Evolutionary conservation across 208 protist species (phyloP).

Genomic region (Leishmania lainsoni): DNA sequence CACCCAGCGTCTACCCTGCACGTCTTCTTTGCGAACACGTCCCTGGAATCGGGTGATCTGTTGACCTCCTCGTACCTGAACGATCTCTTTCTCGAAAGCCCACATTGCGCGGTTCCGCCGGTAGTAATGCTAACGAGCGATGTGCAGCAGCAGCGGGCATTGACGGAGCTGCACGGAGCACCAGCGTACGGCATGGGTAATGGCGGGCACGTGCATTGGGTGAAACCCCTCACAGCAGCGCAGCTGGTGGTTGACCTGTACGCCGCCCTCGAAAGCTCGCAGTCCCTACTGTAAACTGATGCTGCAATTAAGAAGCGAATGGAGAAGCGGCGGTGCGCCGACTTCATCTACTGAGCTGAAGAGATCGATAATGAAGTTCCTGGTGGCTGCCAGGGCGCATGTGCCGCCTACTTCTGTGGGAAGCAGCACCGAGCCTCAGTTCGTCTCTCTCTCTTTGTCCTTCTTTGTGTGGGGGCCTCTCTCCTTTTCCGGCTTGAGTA

Average conservation of each 20-base stretch:
- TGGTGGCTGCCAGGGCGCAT: not conserved
- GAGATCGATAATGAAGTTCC: not conserved
- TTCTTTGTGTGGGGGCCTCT: not conserved
- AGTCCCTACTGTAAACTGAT: slow-evolving; percentile 9
- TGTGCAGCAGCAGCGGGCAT: slow-evolving; percentile 51
- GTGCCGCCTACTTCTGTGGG: not conserved
- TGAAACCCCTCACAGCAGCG: slow-evolving; percentile 17
- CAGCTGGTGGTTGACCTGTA: slow-evolving; percentile 25
- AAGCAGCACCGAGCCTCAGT: not conserved
- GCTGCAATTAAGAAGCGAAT: too few relatives aligned
- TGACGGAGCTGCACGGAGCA: slow-evolving; percentile 47
- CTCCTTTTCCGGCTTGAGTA: not conserved
- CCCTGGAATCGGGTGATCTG: slow-evolving; percentile 74
- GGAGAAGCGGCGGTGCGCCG: not conserved
- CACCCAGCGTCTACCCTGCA: slow-evolving; percentile 70
- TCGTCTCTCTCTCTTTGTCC: not conserved
- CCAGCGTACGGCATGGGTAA: slow-evolving; percentile 12
- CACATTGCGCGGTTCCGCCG: slow-evolving; percentile 34
- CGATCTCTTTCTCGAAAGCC: slow-evolving; percentile 35
- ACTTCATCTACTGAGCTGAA: not conserved
- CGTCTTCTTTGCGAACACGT: slow-evolving; percentile 61
- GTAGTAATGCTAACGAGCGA: slow-evolving; percentile 75
- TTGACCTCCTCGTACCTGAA: slow-evolving; percentile 46
- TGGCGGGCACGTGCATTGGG: slow-evolving; percentile 22
- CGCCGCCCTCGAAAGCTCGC: slow-evolving; percentile 24